Evolutionary conservation across 768 basidiomycete species (phyloP).

Genomic region (Lepiota brunneoincarnata): DNA sequence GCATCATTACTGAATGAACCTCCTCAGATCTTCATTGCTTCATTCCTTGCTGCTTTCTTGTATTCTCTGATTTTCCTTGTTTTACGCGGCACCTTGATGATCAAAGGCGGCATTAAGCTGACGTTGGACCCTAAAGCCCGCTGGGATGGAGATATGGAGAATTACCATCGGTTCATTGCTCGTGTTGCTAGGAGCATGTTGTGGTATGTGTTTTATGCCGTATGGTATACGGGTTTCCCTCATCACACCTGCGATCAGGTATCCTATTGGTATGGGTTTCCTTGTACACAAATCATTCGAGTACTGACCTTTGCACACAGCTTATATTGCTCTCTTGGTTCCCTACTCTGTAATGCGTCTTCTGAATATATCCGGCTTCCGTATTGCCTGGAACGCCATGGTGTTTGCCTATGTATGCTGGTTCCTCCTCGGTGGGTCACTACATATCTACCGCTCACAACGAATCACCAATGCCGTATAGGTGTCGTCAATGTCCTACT

Average conservation of each 20-base stretch:
- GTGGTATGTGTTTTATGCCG: constrained; percentile 43
- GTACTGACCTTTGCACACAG: constrained; percentile 29
- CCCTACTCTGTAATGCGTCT: constrained; percentile 56
- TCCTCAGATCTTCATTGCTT: constrained; percentile 54
- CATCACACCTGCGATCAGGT: constrained; percentile 35
- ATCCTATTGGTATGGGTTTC: constrained; percentile 48
- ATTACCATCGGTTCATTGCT: constrained; percentile 60
- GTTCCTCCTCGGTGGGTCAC: constrained; percentile 50
- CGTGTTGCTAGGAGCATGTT: constrained; percentile 67
- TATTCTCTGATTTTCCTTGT: constrained; percentile 63
- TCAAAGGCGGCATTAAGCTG: constrained; percentile 50
- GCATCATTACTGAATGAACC: background rate
- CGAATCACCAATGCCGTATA: constrained; percentile 23
- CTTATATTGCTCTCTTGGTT: constrained; percentile 55
- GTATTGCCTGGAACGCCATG: constrained; percentile 41
- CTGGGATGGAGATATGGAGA: constrained; percentile 37
- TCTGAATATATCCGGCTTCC: constrained; percentile 43
- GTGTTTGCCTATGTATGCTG: constrained; percentile 51
- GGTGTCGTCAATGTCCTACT: constrained; percentile 64
- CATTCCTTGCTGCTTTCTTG: constrained; percentile 50
- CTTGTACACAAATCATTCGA: background rate
- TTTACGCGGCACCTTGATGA: constrained; percentile 52
- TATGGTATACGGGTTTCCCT: background rate
- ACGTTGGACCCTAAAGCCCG: constrained; percentile 45
- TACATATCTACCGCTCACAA: background rate